These are phyloP conservation scores for Fusarium bactridioides DNA, from an alignment of 2,329 filamentous ascomycete genomes.

Conservation along the genomic window DNA sequence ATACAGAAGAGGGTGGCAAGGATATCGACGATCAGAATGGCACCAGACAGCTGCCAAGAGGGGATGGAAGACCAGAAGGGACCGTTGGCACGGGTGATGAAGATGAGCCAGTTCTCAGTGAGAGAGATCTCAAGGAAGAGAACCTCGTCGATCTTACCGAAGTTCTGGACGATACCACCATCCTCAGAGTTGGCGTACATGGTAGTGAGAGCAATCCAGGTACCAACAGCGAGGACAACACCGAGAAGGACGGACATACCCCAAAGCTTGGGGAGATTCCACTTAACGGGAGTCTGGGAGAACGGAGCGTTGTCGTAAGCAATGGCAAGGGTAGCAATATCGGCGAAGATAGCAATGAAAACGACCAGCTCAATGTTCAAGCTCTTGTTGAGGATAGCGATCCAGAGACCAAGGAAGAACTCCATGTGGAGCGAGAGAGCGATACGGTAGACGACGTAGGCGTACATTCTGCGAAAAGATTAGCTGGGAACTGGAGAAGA, in stretches of 20 bases:
- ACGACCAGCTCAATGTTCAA: conserved; percentile 89
- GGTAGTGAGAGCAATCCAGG: conserved; percentile 89
- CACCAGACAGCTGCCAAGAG: conserved; percentile 82
- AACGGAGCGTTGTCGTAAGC: conserved; percentile 93
- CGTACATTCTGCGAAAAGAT: too few species aligned
- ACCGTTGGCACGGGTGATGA: conserved; percentile 92
- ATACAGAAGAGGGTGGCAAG: conserved; percentile 85
- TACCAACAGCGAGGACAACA: conserved; percentile 80
- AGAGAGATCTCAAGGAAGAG: conserved; percentile 90
- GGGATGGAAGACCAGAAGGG: conserved; percentile 91
- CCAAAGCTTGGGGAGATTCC: conserved; percentile 95
- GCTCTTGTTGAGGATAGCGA: conserved; percentile 83
- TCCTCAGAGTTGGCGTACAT: conserved; percentile 74
- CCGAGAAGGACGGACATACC: conserved; percentile 89
- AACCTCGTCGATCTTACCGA: conserved; percentile 81
- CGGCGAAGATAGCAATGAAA: conserved; percentile 93
- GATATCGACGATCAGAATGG: conserved; percentile 83
- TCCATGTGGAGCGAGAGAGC: conserved; percentile 90
- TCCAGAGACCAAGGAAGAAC: conserved; percentile 92
- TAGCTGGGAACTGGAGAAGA: too few species aligned
- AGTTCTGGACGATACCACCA: conserved; percentile 90
- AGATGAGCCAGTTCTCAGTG: conserved; percentile 96
- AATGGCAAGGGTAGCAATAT: conserved; percentile 90
- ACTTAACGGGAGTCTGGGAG: conserved; percentile 87
- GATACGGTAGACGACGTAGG: conserved; percentile 95